phyloP scores from a whole-genome alignment of 2,329 filamentous ascomycete genomes.

The Alternaria ventricosa region DNA sequence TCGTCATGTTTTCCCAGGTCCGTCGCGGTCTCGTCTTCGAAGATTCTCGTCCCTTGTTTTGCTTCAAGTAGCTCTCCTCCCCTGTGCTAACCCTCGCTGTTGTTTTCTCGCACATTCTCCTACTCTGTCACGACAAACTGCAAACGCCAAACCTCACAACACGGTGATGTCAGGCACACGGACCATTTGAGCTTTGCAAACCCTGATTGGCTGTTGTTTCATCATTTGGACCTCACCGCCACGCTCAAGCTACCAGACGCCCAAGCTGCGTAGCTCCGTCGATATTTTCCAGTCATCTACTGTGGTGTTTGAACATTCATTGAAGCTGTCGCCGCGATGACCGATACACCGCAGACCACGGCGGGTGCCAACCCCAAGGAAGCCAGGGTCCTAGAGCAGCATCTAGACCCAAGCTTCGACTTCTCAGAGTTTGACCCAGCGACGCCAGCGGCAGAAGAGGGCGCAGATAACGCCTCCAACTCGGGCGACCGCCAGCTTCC shows the following conservation, averaged over 20 bases:
- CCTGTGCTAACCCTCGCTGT: background rate
- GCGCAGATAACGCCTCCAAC: conserved; percentile 32
- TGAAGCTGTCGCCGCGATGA: conserved; percentile 23
- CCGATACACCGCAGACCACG: conserved; percentile 36
- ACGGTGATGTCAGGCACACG: conserved; percentile 41
- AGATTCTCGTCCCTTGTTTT: conserved; percentile 6
- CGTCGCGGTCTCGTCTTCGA: conserved; percentile 8
- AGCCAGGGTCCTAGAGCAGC: conserved; percentile 50
- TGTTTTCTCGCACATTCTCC: background rate
- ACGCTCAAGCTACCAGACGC: conserved; percentile 11
- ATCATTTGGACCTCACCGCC: conserved; percentile 25
- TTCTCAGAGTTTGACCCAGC: conserved; percentile 54
- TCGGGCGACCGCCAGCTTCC: conserved; percentile 31
- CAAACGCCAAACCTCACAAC: conserved; percentile 3
- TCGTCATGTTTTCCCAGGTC: conserved; percentile 16
- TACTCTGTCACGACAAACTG: conserved; percentile 5
- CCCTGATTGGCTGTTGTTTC: conserved; percentile 29
- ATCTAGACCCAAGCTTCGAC: conserved; percentile 48
- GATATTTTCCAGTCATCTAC: background rate
- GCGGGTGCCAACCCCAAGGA: conserved; percentile 37
- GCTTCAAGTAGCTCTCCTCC: background rate
- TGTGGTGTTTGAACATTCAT: background rate
- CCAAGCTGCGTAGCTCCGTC: background rate
- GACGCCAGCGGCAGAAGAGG: conserved; percentile 29
- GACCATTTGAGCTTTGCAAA: conserved; percentile 34